Evolutionary conservation across 495 filamentous ascomycete genomes (phyloP).

Genomic region (Elaphomyces granulatus): DNA sequence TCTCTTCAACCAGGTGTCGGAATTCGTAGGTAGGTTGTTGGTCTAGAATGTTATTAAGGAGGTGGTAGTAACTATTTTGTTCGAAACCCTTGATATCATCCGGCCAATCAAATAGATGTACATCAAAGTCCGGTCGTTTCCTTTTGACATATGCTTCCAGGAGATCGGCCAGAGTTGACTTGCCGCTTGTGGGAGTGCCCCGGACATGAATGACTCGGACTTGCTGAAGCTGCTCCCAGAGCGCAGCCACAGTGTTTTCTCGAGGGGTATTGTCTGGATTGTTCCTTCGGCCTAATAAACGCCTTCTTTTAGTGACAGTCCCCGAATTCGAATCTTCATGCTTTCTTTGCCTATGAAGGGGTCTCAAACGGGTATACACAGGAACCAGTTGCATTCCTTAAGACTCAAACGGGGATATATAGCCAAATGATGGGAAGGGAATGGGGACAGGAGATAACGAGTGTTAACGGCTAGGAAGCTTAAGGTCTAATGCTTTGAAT

Average conservation of each 20-base stretch:
- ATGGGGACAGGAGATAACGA: too few species aligned
- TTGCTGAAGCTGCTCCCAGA: background rate
- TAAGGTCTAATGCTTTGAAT: too few species aligned
- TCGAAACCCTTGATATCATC: background rate
- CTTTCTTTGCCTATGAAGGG: too few species aligned
- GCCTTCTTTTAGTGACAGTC: too few species aligned
- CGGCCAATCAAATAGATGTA: background rate
- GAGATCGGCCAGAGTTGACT: constrained; percentile 3
- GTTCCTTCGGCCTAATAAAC: too few species aligned
- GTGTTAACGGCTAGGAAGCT: too few species aligned
- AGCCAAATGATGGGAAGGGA: too few species aligned
- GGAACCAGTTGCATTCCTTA: too few species aligned
- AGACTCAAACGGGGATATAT: too few species aligned
- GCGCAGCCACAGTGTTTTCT: background rate
- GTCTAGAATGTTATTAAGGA: background rate
- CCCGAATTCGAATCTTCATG: too few species aligned
- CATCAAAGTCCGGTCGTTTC: background rate
- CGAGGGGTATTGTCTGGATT: background rate
- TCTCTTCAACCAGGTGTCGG: background rate
- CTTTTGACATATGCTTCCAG: constrained; percentile 1
- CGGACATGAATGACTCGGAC: background rate
- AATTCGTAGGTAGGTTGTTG: too few species aligned
- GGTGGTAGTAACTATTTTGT: background rate
- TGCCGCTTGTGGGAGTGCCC: constrained; percentile 4
- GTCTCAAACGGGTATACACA: too few species aligned